A percentile compares a stretch with the other conserved stretches of the same genome.
phyloP scores from a whole-genome alignment of 2,329 filamentous ascomycete genomes.

The Gremmenia infestans region DNA sequence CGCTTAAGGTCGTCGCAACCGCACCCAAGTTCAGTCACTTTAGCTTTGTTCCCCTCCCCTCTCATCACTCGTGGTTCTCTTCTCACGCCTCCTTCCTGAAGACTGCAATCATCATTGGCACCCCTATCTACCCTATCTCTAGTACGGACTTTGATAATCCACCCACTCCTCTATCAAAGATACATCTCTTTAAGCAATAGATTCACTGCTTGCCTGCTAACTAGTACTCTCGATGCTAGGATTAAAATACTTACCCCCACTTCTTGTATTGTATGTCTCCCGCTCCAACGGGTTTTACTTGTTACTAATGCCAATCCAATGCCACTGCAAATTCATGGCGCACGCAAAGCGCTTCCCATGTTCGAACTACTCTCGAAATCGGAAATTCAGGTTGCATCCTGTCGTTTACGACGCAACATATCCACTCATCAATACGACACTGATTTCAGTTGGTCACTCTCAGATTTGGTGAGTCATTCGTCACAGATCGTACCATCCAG shows the following conservation, averaged over 20 bases:
- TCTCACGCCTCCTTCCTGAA: no score
- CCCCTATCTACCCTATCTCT: no score
- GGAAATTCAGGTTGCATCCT: slow-evolving; percentile 44
- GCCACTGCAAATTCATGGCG: slow-evolving; percentile 42
- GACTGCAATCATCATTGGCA: no score
- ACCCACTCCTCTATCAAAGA: slow-evolving; percentile 43
- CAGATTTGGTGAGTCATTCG: background rate
- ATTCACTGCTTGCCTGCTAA: slow-evolving; percentile 41
- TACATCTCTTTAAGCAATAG: slow-evolving; percentile 34
- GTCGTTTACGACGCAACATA: slow-evolving; percentile 41
- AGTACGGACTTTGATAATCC: slow-evolving; percentile 26
- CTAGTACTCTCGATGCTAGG: slow-evolving; percentile 35
- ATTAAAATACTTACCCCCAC: slow-evolving; percentile 40
- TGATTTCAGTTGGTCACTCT: background rate
- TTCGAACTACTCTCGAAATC: slow-evolving; percentile 42
- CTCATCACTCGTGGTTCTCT: no score
- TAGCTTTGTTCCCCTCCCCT: no score
- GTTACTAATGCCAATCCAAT: background rate
- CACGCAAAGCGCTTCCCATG: slow-evolving; percentile 40
- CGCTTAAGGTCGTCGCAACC: no score
- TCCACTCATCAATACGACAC: slow-evolving; percentile 34
- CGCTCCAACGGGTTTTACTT: slow-evolving; percentile 14
- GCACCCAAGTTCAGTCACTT: no score
- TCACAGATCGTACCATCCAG: background rate
- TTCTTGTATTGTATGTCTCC: slow-evolving; percentile 24